These are phyloP conservation scores for Fonsecaea multimorphosa DNA, from an alignment of 2,329 filamentous ascomycete species.

Conservation along the genomic window DNA sequence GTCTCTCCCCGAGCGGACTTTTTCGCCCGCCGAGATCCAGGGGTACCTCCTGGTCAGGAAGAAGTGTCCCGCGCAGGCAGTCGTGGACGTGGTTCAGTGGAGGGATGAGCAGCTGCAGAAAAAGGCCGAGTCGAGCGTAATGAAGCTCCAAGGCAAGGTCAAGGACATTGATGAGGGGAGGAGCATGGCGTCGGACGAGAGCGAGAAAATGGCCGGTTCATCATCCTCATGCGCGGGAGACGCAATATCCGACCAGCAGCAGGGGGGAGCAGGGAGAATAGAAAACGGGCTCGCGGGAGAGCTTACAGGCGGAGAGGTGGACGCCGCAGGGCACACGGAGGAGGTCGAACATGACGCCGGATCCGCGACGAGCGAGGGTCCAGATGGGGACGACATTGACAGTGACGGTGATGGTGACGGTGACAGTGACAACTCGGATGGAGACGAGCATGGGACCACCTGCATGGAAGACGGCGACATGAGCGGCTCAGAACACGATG, in stretches of 20 bases:
- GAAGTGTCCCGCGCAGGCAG: conserved; percentile 53
- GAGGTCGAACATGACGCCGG: no score
- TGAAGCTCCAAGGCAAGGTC: background rate
- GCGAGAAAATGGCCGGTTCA: background rate
- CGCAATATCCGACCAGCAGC: background rate
- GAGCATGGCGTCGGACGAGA: background rate
- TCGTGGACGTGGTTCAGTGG: conserved; percentile 53
- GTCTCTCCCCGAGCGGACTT: conserved; percentile 52
- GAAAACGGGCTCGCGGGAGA: background rate
- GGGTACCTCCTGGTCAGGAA: conserved; percentile 58
- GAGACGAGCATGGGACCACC: no score
- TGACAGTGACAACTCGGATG: no score
- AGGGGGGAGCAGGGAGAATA: background rate
- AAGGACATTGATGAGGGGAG: background rate
- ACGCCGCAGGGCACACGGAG: no score
- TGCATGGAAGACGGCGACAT: no score
- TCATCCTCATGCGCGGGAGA: background rate
- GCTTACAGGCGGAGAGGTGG: background rate
- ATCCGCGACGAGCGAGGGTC: background rate
- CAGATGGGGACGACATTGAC: background rate
- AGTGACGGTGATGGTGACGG: no score
- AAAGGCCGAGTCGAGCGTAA: conserved; percentile 5
- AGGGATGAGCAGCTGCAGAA: conserved; percentile 22
- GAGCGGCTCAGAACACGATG: no score
- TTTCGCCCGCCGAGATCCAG: conserved; percentile 60